These are phyloP conservation scores for Gynostemma pentaphyllum DNA, from an alignment of 306 rosid species.

Conservation along the genomic window DNA sequence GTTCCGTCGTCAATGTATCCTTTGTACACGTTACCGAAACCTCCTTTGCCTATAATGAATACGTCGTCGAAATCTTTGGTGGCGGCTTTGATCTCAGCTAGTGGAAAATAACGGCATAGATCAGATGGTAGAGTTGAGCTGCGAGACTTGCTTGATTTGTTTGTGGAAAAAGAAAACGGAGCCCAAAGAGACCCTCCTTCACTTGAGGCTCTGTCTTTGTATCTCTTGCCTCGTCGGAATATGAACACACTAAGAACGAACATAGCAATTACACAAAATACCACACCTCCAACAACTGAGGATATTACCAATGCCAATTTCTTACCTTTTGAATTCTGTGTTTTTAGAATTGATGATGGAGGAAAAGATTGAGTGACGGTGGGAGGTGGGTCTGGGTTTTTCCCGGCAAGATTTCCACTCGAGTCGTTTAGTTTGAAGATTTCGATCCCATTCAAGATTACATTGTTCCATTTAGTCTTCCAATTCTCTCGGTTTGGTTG, in stretches of 20 bases:
- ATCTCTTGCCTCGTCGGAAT: not conserved
- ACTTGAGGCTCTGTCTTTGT: not conserved
- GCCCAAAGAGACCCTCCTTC: too few species aligned
- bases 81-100: too few species aligned
- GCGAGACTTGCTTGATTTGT: not conserved
- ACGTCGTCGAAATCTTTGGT: constrained; percentile 8
- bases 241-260: not conserved
- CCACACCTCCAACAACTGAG: not conserved
- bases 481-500: not conserved
- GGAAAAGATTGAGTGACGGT: not conserved
- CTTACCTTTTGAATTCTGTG: not conserved
- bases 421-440: constrained; percentile 11
- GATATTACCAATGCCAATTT: not conserved
- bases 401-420: not conserved
- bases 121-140: not conserved
- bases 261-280: too few species aligned
- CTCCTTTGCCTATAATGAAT: constrained; percentile 11
- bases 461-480: not conserved
- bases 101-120: constrained; percentile 13
- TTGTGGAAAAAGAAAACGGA: too few species aligned
- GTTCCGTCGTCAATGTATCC: not conserved
- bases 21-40: constrained; percentile 16
- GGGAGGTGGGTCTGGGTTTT: not conserved
- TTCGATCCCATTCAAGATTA: constrained; percentile 14
- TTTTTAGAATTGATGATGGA: not conserved